Percentiles rank a stretch among this genome's conserved stretches.
These are phyloP conservation scores for Solanum peruvianum DNA, from an alignment of 257 asterid genomes.

Conservation along the genomic window DNA sequence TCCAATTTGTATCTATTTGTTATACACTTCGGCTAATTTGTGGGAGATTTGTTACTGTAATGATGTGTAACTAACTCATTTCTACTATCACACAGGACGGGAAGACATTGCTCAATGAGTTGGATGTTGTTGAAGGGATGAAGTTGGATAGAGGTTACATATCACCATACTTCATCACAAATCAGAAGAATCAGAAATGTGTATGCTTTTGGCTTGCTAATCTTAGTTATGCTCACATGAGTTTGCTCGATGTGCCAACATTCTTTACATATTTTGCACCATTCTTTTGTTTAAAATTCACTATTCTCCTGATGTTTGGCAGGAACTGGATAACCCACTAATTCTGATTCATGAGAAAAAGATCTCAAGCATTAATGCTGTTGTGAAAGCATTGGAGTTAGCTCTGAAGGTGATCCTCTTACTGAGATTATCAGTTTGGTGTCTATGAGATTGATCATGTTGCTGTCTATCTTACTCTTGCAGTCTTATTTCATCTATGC, in stretches of 20 bases:
- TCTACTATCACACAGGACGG: conserved; percentile 52
- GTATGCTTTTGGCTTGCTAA: conserved; percentile 29
- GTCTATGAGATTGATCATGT: neutral
- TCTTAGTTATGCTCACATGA: neutral
- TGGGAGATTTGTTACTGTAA: neutral
- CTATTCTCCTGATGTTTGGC: neutral
- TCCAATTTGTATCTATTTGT: neutral
- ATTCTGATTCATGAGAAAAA: conserved; percentile 87
- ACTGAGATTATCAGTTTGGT: neutral
- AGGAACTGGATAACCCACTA: conserved; percentile 91
- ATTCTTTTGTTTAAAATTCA: neutral
- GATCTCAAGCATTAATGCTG: conserved; percentile 55
- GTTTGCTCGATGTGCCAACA: neutral
- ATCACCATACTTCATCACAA: conserved; percentile 91
- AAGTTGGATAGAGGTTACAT: conserved; percentile 88
- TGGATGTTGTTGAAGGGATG: conserved; percentile 99
- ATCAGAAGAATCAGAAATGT: conserved; percentile 89
- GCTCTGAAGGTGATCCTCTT: conserved; percentile 58
- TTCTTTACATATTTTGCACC: neutral
- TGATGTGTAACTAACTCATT: neutral
- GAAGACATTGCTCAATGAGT: conserved; percentile 70
- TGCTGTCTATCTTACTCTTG: neutral
- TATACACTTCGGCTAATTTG: neutral
- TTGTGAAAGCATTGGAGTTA: conserved; percentile 79
- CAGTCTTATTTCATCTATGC: neutral